Evolutionary conservation across 305 asterid genomes (phyloP).

Genomic region (Fraxinus sp.): DNA sequence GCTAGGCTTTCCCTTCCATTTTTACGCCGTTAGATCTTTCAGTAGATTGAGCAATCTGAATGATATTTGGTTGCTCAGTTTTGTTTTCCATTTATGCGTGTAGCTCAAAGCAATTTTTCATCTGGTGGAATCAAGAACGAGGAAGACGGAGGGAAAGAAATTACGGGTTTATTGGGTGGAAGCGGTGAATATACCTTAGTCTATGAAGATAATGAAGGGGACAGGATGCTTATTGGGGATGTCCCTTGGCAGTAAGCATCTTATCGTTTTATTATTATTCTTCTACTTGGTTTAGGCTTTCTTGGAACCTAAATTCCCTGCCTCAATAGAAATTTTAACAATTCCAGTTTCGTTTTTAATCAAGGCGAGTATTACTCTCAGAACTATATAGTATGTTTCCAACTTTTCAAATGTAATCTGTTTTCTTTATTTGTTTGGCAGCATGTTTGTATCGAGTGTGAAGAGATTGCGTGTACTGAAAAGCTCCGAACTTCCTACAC

Average conservation of each 20-base stretch:
- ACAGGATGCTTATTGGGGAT: conserved; percentile 92
- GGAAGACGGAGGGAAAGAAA: conserved; percentile 41
- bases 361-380: background rate
- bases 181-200: conserved; percentile 91
- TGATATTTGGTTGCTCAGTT: background rate
- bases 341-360: background rate
- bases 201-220: conserved; percentile 96
- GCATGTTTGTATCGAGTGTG: conserved; percentile 81
- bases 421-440: conserved; percentile 30
- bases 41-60: background rate
- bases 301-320: background rate
- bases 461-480: conserved; percentile 87
- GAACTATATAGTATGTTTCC: background rate
- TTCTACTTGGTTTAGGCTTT: background rate
- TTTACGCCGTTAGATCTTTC: background rate
- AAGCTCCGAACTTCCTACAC: conserved; percentile 64
- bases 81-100: background rate
- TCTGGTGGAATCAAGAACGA: conserved; percentile 40
- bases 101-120: conserved; percentile 59
- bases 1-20: background rate
- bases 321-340: background rate
- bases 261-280: conserved; percentile 5
- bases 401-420: conserved; percentile 9
- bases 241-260: conserved; percentile 96
- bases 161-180: conserved; percentile 71